Base-by-base conservation (phyloP, 805 yeast species). In the Pichia eremophila region DNA sequence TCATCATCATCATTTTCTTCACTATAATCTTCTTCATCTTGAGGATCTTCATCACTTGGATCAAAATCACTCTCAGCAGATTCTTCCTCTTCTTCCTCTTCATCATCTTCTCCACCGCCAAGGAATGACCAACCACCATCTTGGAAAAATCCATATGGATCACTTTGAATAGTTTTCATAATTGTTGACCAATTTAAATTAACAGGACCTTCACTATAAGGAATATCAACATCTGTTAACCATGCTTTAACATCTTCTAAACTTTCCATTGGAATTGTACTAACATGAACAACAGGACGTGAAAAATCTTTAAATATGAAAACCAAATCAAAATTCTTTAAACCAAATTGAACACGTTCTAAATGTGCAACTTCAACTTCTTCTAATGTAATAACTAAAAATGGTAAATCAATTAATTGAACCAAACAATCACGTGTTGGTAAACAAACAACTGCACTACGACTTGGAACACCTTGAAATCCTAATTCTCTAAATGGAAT, bases 101-200 rank as follows among this genome's bases (percentile, higher is more conserved):
- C 95, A 44, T 77, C 84, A 49, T 83, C 96, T 19, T 90, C 89
- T 41, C 82, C 91, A 39, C 93, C 91, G 29, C 89, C 86, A 65
- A 93, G 76, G 77, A 93, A 88, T 29, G 79, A 76, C 99, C 99
- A 93, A 46, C 99, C 99, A 47, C 98, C 99, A 59, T 87, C 95
- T 43, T 77, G 69, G 67, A 90, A 93, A 70, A 93, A 93, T 61
- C 88, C 91, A 63, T 88, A 88, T 14, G 99, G 98, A 65, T 93
- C 96, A 5, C 89, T 81, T 54, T 77, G 79, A 53, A 91, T 80
- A 0, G 97, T 88, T 68, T 89, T 91, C 96, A 93, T 91, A 62
- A 93, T 90, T 25, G 89, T 83, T 14, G 81, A 73, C 99, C 99
- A 93, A 69, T 88, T 89, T 77, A 93, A 80, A 70, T 91, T 91